phyloP scores from a whole-genome alignment of 768 basidiomycete genomes.

The Lanmaoa pseudosensibilis region DNA sequence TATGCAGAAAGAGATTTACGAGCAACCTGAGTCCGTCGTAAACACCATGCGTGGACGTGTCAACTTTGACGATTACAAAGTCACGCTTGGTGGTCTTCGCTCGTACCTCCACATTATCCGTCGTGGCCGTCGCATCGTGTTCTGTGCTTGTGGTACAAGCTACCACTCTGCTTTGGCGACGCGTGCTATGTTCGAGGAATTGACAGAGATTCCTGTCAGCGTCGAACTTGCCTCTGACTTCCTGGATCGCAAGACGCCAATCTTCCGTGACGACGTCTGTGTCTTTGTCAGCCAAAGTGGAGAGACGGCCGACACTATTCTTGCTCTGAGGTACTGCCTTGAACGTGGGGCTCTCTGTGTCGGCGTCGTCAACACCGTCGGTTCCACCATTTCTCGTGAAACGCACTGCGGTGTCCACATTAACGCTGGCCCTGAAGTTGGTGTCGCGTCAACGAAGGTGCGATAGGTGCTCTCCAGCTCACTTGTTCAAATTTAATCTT shows the following conservation, averaged over 20 bases:
- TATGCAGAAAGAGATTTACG: conserved; percentile 99
- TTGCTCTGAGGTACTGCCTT: conserved; percentile 93
- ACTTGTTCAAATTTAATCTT: not conserved
- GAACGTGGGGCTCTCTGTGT: conserved; percentile 96
- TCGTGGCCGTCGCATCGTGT: conserved; percentile 90
- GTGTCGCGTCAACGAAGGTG: conserved; percentile 98
- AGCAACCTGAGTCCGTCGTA: conserved; percentile 98
- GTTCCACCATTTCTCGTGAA: conserved; percentile 95
- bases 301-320: conserved; percentile 97
- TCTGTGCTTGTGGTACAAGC: conserved; percentile 97
- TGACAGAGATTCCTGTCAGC: conserved; percentile 97
- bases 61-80: conserved; percentile 91
- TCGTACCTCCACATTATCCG: conserved; percentile 95
- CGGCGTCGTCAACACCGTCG: conserved; percentile 98
- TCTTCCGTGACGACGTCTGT: conserved; percentile 98
- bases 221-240: conserved; percentile 98
- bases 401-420: conserved; percentile 99
- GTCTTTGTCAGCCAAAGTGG: conserved; percentile 97
- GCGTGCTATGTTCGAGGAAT: conserved; percentile 96
- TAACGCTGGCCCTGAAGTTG: conserved; percentile 98
- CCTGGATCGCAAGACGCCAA: conserved; percentile 97
- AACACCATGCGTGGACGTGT: conserved; percentile 99
- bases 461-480: not conserved
- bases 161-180: conserved; percentile 98
- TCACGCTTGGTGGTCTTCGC: conserved; percentile 94